Conservation (phyloP, 495 filamentous ascomycete species). For the Aspergillus campestris region DNA sequence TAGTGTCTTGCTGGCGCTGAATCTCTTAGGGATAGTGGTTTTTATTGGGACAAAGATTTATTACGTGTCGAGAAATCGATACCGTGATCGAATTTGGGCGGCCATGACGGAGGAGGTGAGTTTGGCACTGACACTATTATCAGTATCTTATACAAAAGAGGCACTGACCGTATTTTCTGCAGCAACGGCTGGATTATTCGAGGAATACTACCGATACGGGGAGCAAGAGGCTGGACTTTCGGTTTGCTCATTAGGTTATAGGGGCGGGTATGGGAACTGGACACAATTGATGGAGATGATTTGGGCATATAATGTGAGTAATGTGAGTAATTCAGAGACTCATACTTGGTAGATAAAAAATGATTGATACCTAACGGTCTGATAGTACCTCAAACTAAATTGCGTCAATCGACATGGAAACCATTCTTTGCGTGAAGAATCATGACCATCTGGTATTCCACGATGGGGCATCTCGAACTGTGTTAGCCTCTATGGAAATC, state of each 20-base stretch:
- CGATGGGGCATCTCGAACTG: too few relatives aligned
- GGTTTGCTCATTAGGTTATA: slow-evolving; percentile 20
- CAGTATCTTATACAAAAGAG: not conserved
- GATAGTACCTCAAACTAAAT: too few relatives aligned
- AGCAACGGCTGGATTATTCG: slow-evolving; percentile 17
- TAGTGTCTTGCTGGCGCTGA: slow-evolving; percentile 35
- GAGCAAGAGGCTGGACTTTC: slow-evolving; percentile 29
- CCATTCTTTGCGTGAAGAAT: too few relatives aligned
- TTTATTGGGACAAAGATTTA: slow-evolving; percentile 26
- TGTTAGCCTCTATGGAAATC: too few relatives aligned
- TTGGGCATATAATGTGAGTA: too few relatives aligned
- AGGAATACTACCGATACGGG: slow-evolving; percentile 23
- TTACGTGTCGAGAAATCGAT: slow-evolving; percentile 25
- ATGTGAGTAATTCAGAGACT: too few relatives aligned
- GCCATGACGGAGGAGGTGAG: slow-evolving; percentile 22
- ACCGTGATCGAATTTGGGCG: slow-evolving; percentile 23
- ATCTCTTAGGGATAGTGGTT: slow-evolving; percentile 28
- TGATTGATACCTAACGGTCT: too few relatives aligned
- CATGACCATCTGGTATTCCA: too few relatives aligned
- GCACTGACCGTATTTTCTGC: not conserved
- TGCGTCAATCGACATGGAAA: too few relatives aligned
- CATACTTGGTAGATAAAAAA: too few relatives aligned
- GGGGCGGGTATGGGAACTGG: too few relatives aligned
- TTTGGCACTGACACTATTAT: not conserved
- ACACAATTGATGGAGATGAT: too few relatives aligned